These are phyloP conservation scores for Fusarium circinatum DNA, from an alignment of 2,329 filamentous ascomycete genomes.

Conservation along the genomic window DNA sequence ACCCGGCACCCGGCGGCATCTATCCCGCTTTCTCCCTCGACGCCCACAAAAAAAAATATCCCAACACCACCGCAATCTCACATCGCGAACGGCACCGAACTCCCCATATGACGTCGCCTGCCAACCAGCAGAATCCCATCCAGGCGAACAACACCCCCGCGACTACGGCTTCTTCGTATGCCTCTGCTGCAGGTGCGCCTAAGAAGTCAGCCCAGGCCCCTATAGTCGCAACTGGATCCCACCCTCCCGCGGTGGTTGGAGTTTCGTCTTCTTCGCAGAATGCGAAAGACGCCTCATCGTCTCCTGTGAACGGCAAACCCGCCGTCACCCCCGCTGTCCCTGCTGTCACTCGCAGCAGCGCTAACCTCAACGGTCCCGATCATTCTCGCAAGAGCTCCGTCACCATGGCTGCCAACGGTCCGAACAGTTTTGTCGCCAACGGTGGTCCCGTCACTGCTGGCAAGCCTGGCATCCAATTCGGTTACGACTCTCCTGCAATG, in stretches of 20 bases:
- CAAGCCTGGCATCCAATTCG: conserved; percentile 81
- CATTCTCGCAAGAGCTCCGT: conserved; percentile 90
- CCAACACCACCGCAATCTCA: conserved; percentile 38
- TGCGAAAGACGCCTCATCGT: conserved; percentile 73
- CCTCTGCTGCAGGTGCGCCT: conserved; percentile 71
- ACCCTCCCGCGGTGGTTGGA: conserved; percentile 64
- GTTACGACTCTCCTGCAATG: conserved; percentile 76
- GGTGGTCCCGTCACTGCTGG: conserved; percentile 69
- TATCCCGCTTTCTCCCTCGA: conserved; percentile 39
- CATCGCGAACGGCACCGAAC: conserved; percentile 45
- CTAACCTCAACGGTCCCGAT: conserved; percentile 76
- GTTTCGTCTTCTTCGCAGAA: conserved; percentile 63
- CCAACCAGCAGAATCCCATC: conserved; percentile 62
- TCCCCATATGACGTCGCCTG: conserved; percentile 70
- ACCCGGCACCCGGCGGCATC: conserved; percentile 39
- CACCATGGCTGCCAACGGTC: conserved; percentile 87
- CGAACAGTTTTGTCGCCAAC: conserved; percentile 80
- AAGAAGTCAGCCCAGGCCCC: conserved; percentile 72
- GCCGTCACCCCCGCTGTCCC: conserved; percentile 77
- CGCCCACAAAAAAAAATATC: conserved; percentile 39
- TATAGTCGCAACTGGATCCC: conserved; percentile 68
- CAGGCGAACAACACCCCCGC: conserved; percentile 68
- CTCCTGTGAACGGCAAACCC: conserved; percentile 87
- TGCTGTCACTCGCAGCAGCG: conserved; percentile 70
- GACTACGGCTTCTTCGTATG: conserved; percentile 71